Evolutionary conservation across 306 rosid genomes (phyloP).

Genomic region (Biancaea sappan): DNA sequence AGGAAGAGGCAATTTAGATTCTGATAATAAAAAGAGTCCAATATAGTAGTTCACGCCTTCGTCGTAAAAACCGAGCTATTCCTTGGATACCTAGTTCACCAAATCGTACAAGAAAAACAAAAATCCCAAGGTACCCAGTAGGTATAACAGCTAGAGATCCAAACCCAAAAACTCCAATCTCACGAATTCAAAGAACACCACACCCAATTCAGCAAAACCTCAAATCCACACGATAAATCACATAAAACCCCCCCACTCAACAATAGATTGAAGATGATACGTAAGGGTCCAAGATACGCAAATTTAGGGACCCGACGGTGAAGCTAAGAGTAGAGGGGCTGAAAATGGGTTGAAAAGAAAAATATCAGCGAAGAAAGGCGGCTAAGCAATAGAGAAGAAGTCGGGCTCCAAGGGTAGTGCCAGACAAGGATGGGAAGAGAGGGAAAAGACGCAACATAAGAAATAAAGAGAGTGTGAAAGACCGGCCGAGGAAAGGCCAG

Average conservation of each 20-base stretch:
- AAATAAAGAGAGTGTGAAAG: not conserved
- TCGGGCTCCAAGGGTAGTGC: not conserved
- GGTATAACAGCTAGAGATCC: constrained; percentile 20
- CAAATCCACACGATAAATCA: constrained; percentile 30
- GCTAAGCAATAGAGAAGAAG: constrained; percentile 24
- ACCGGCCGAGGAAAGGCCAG: not conserved
- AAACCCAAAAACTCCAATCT: constrained; percentile 26
- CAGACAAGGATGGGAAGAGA: not conserved
- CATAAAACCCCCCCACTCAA: not conserved
- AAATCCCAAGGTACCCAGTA: constrained; percentile 23
- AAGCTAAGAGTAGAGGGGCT: constrained; percentile 1
- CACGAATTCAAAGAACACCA: constrained; percentile 5
- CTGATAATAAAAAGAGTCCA: not conserved
- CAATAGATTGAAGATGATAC: constrained; percentile 24
- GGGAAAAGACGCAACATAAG: not conserved
- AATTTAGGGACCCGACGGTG: constrained; percentile 1
- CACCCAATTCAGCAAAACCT: constrained; percentile 27
- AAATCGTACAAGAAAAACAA: not conserved
- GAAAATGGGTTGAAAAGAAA: not conserved
- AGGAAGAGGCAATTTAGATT: constrained; percentile 8
- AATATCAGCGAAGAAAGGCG: constrained; percentile 32
- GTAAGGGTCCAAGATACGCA: constrained; percentile 13
- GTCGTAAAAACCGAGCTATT: constrained; percentile 22
- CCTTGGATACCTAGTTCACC: constrained; percentile 38
- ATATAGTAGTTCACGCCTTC: constrained; percentile 11